These are phyloP conservation scores for Dendrobium chrysotoxum DNA, from an alignment of 106 monocot species.

Conservation along the genomic window DNA sequence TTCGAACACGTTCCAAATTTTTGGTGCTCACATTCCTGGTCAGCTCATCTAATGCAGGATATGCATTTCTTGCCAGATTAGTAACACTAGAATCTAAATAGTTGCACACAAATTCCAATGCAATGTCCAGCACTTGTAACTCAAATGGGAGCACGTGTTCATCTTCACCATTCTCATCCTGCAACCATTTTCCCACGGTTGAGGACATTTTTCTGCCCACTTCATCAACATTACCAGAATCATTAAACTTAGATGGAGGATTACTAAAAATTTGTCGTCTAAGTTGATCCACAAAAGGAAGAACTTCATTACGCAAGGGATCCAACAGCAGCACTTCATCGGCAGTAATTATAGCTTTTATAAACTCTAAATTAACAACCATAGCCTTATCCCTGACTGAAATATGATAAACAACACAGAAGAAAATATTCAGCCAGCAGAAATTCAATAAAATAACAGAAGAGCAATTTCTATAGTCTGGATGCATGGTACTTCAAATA, in stretches of 20 bases:
- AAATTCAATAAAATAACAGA: background rate
- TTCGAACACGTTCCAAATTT: constrained; percentile 78
- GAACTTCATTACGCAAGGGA: constrained; percentile 64
- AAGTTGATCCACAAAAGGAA: constrained; percentile 81
- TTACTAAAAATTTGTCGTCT: constrained; percentile 58
- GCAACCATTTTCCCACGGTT: constrained; percentile 13
- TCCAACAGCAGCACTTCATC: constrained; percentile 83
- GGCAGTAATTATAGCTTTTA: constrained; percentile 87
- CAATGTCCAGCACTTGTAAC: constrained; percentile 84
- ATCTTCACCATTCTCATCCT: constrained; percentile 30
- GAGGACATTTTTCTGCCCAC: constrained; percentile 14
- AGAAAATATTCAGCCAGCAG: background rate
- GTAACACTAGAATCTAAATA: constrained; percentile 62
- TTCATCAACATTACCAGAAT: constrained; percentile 8
- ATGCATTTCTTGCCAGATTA: constrained; percentile 78
- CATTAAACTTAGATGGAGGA: constrained; percentile 22
- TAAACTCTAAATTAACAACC: constrained; percentile 84
- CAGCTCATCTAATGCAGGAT: constrained; percentile 77
- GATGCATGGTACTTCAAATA: background rate
- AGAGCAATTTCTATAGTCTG: background rate
- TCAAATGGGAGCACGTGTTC: constrained; percentile 82
- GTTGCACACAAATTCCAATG: constrained; percentile 70
- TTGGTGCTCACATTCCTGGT: constrained; percentile 81
- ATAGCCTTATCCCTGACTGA: constrained; percentile 95
- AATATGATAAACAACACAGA: constrained; percentile 12